Evolutionary conservation across 2,329 filamentous ascomycete species (phyloP).

Genomic region (Fusarium citri): DNA sequence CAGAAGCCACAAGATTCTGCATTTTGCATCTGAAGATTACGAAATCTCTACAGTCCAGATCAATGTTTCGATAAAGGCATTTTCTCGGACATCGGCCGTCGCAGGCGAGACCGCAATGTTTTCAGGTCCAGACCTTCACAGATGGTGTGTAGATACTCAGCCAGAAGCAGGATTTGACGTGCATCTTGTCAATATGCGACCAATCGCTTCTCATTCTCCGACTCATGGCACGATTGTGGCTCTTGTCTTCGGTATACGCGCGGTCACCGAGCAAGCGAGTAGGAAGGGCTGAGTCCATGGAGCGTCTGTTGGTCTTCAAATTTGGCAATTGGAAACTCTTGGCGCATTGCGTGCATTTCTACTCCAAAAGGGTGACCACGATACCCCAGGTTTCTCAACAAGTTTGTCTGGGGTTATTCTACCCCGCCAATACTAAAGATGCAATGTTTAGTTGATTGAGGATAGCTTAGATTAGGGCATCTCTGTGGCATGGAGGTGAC

Average conservation of each 20-base stretch:
- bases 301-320: background rate
- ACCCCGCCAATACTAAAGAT: background rate
- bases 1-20: background rate
- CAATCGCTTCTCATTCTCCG: background rate
- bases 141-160: slow-evolving; percentile 15
- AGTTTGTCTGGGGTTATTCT: background rate
- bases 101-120: too few species aligned
- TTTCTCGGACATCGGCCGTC: too few species aligned
- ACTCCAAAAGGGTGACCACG: background rate
- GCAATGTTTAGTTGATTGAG: background rate
- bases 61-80: background rate
- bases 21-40: background rate
- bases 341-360: background rate
- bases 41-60: too few species aligned
- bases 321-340: background rate
- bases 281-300: background rate
- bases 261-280: background rate
- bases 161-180: background rate
- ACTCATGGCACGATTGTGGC: slow-evolving; percentile 8
- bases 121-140: background rate
- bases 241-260: background rate
- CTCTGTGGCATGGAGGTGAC: background rate
- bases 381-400: background rate
- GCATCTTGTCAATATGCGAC: background rate
- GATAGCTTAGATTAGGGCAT: background rate